Evolutionary conservation across 139 green algal genomes (phyloP), one percentile per base, ranked within the genome.

Genomic region (Chlorella sp.): DNA sequence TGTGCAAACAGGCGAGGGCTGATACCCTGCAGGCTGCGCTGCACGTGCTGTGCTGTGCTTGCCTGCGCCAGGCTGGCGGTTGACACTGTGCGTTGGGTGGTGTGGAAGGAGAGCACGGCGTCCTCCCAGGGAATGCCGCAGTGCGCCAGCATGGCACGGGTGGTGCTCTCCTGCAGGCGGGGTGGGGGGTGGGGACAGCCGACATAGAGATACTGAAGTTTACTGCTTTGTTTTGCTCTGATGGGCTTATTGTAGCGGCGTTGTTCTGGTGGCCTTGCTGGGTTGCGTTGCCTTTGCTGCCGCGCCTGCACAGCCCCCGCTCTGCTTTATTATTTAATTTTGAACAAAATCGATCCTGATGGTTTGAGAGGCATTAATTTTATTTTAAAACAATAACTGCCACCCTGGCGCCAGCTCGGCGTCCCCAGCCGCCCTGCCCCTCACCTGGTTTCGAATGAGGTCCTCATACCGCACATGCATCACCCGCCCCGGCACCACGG

Each of bases 41-140:
- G 36, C 61, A 3, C 53, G 1, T 9, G 11, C 16, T 37, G 21
- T 37, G 28, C 66, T 68, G 36, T 71, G 64, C 64, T n/a, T 61
- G 93, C 94, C 93, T 97, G 95, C 40, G 87, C 92, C 57, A 96
- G 86, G 89, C 95, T 97, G 69, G 96, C 96, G 1, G 96, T 97
- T 14, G 91, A 68, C 71, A 97, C 95, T 0, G 85, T 77, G n/a
- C 95, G 91, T 48, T 88, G 64, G 22, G 81, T 91, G 15, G 78
- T 42, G 61, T 96, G 91, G 77, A 96, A 97, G 36, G 86, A 21
- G 91, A 97, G 91, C 83, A 97, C 93, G 3, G 21, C 40, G 0
- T 81, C 14, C 37, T 97, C 88, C 94, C 94, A 97, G 11, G 83
- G 53, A 73, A 97, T 90, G 16, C 93, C 91, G 83, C 93, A 96